A percentile compares a stretch with the other conserved stretches of the same genome.
These are phyloP conservation scores for Capsella rubella DNA, from an alignment of 441 rosid species.

Conservation along the genomic window DNA sequence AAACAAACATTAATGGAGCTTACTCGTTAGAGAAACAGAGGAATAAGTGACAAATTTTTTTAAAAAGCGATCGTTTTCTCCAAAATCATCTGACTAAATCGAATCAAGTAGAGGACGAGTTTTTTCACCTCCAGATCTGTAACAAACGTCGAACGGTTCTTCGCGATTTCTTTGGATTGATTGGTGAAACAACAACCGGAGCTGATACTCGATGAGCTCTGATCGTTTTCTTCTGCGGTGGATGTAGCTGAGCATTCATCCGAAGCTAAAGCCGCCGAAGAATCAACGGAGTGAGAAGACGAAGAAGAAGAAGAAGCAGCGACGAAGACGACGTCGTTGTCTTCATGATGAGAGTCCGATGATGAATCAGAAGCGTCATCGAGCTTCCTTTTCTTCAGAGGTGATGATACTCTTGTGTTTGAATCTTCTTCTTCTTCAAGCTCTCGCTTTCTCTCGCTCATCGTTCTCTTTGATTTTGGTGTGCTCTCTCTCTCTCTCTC, in stretches of 20 bases:
- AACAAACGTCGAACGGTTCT: conserved; percentile 32
- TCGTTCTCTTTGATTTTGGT: conserved; percentile 27
- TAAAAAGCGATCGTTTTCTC: background rate
- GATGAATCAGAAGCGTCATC: conserved; percentile 40
- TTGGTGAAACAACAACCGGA: conserved; percentile 53
- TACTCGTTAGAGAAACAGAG: background rate
- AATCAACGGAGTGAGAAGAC: background rate
- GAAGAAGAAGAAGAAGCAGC: conserved; percentile 27
- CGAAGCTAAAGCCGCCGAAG: conserved; percentile 23
- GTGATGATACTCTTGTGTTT: conserved; percentile 25
- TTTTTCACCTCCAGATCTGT: conserved; percentile 67
- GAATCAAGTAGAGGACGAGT: background rate
- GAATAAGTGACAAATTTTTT: background rate
- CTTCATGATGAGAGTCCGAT: conserved; percentile 10
- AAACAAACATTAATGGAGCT: conserved; percentile 22
- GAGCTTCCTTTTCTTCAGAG: conserved; percentile 51
- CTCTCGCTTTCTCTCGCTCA: conserved; percentile 54
- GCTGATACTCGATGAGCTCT: conserved; percentile 33
- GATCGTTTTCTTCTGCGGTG: conserved; percentile 36
- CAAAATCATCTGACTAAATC: background rate
- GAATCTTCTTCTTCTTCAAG: conserved; percentile 46
- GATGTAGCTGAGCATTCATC: conserved; percentile 28
- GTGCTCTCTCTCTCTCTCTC: conserved; percentile 14
- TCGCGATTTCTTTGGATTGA: conserved; percentile 46
- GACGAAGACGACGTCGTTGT: conserved; percentile 37